Evolutionary conservation across 2,329 filamentous ascomycete genomes (phyloP), one percentile per base, ranked within the genome.

Genomic region (Trichoderma arundinaceum): DNA sequence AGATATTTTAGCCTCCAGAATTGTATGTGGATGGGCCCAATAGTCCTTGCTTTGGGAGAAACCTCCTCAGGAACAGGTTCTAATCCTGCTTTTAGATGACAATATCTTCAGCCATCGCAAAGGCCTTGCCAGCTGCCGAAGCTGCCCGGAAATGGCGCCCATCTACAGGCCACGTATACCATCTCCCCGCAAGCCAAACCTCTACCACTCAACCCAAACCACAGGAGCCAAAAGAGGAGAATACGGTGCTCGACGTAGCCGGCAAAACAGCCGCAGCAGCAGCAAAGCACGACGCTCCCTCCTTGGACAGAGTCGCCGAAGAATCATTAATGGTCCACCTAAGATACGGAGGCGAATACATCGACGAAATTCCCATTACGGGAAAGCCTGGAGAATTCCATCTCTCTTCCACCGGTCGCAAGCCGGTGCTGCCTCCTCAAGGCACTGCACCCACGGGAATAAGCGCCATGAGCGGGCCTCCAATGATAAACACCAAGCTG

Each of bases 291-390:
- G 77, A 79, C 43, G 76, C 79, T 64, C 71, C 75, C 1, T 77
- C 76, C 1, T 74, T 83, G 3, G 79, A 84, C 66, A 79, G 81
- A 13, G 74, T 85, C 2, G 80, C 86, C 2, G 85, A 88, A 69
- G 85, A 88, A 70, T 84, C 87, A 0, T 83, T 87, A 68, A 76
- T 80, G 69, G 80, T 86, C 46, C 85, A 88, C 69, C 79, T 86
- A 75, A 82, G 81, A 68, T 86, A 84, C 69, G 87, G 86, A 43
- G 84, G 86, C 56, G 87, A 90, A 69, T 90, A 87, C 72, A 85
- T 90, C 76, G 86, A 90, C 75, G 86, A 89, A 74, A 90, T 88
- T 69, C 86, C 87, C 48, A 89, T 90, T 70, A 89, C 86, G 0
- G 88, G 88, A 56, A 82, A 84, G 35, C 88, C 88, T 0, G 88